A percentile compares a stretch with the other conserved stretches of the same genome.
These are phyloP conservation scores for Apophysomyces variabilis DNA, from an alignment of 371 early-diverging fungal genomes.

Conservation along the genomic window DNA sequence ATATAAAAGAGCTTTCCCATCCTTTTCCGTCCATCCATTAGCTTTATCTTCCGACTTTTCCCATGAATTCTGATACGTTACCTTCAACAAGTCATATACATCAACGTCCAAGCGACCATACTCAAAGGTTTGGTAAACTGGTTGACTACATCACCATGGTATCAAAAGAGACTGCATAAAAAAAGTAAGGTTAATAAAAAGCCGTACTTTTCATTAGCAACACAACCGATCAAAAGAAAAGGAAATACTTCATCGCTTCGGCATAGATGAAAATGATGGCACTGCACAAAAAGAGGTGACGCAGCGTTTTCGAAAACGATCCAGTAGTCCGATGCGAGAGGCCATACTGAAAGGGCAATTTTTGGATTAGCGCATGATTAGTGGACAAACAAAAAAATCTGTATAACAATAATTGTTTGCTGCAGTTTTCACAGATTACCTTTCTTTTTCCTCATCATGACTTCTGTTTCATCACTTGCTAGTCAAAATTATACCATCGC, in stretches of 20 bases:
- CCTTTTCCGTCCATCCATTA: constrained; percentile 3
- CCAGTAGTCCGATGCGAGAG: constrained; percentile 8
- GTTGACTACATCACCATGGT: constrained; percentile 26
- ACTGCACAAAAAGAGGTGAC: neutral
- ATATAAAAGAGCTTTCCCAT: constrained; percentile 3
- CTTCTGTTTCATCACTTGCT: constrained; percentile 35
- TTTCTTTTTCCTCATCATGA: neutral
- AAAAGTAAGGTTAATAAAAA: neutral
- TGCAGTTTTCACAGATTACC: neutral
- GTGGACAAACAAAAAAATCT: neutral
- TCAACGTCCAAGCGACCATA: constrained; percentile 19
- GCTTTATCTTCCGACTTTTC: neutral
- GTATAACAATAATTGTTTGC: neutral
- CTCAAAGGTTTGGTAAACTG: constrained; percentile 22
- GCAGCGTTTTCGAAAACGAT: constrained; percentile 6
- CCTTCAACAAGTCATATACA: constrained; percentile 5
- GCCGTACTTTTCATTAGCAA: constrained; percentile 9
- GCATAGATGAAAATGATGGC: neutral
- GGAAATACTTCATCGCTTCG: constrained; percentile 4
- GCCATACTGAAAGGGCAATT: constrained; percentile 3
- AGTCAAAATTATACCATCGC: constrained; percentile 65
- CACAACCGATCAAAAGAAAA: constrained; percentile 18
- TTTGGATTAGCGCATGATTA: neutral
- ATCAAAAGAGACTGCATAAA: neutral
- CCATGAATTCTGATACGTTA: constrained; percentile 4